Conservation (phyloP, 305 asterid genomes). For the Solanum hybrid region DNA sequence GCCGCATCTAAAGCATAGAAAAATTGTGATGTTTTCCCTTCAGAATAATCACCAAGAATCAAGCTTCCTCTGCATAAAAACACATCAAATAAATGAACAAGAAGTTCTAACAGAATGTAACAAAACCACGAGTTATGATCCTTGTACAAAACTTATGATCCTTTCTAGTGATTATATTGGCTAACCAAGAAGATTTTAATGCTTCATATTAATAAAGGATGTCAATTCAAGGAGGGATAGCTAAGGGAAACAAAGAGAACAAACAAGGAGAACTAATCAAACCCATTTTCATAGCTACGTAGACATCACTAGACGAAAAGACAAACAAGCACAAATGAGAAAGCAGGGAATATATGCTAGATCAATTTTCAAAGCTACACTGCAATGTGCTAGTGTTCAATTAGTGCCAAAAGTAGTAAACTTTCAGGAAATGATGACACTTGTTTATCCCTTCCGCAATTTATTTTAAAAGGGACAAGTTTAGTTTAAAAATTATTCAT, state of each 20-base stretch:
- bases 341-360: background rate
- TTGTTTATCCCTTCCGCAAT: background rate
- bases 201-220: background rate
- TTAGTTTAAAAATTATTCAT: background rate
- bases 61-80: constrained; percentile 5
- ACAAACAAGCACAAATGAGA: background rate
- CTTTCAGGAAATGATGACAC: background rate
- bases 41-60: background rate
- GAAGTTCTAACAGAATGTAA: background rate
- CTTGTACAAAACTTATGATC: background rate
- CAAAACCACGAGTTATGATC: background rate
- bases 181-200: background rate
- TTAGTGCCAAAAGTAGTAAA: background rate
- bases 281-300: background rate
- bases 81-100: background rate
- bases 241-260: background rate
- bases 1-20: constrained; percentile 13
- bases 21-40: background rate
- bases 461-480: background rate
- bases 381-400: background rate
- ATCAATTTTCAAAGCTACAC: background rate
- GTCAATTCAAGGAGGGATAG: background rate
- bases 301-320: background rate
- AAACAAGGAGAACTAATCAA: background rate
- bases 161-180: background rate